Conservation (phyloP, 1,284 basidiomycete genomes). For the Naganishia cerealis region DNA sequence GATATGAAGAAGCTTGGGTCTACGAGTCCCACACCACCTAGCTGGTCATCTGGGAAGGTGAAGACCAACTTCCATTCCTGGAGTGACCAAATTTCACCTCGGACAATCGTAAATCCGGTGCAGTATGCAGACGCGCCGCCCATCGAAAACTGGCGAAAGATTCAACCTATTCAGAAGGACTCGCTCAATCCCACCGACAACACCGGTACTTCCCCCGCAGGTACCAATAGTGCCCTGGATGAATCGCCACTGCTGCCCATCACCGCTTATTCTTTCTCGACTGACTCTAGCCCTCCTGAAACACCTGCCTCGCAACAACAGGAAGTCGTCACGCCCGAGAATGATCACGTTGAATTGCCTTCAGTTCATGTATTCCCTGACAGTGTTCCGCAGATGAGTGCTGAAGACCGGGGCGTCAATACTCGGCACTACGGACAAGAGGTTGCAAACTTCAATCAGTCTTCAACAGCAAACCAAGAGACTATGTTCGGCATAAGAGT, state of each 20-base stretch:
- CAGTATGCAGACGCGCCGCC: conserved; percentile 36
- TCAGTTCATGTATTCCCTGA: conserved; percentile 2
- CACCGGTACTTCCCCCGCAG: background rate
- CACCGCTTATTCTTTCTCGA: conserved; percentile 39
- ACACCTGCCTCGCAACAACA: conserved; percentile 41
- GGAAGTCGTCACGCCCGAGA: conserved; percentile 23
- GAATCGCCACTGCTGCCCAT: conserved; percentile 30
- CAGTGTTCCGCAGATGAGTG: background rate
- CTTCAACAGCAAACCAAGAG: background rate
- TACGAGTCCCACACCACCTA: background rate
- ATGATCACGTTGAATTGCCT: conserved; percentile 10
- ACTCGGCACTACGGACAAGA: background rate
- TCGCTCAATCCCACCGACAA: background rate
- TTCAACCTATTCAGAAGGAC: conserved; percentile 36
- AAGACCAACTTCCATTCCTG: background rate
- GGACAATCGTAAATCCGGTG: conserved; percentile 29
- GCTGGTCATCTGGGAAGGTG: background rate
- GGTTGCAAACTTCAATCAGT: background rate
- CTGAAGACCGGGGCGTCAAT: background rate
- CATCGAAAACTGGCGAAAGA: conserved; percentile 39
- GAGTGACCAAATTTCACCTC: conserved; percentile 7
- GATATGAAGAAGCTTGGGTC: background rate
- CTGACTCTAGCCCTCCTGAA: conserved; percentile 46
- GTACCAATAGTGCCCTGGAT: background rate
- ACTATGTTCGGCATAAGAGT: background rate